phyloP scores from a whole-genome alignment of 345 rosid species.

The Syzygium grande region DNA sequence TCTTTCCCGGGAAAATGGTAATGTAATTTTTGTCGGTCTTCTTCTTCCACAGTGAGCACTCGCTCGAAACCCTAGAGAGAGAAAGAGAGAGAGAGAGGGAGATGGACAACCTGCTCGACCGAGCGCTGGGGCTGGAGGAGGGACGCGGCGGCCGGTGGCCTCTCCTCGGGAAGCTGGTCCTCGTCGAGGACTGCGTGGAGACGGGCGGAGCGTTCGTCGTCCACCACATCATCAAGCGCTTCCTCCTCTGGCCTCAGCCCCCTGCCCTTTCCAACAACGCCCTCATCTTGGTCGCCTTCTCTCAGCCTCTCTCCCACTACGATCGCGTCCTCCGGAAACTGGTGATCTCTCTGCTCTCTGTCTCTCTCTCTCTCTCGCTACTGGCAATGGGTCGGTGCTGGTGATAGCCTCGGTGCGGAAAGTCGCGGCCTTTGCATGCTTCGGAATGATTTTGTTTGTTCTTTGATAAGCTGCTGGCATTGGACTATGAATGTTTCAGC shows the following conservation, averaged over 20 bases:
- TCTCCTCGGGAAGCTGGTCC: slow-evolving; percentile 38
- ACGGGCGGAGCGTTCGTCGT: slow-evolving; percentile 71
- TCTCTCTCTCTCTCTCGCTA: not conserved
- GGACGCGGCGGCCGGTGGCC: slow-evolving; percentile 28
- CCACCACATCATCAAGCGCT: slow-evolving; percentile 75
- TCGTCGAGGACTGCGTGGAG: slow-evolving; percentile 77
- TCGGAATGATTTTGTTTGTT: not conserved
- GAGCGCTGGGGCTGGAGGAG: slow-evolving; percentile 62
- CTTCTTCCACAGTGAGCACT: not conserved
- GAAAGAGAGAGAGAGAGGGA: not conserved
- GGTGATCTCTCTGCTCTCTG: slow-evolving; percentile 16
- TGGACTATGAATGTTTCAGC: not conserved
- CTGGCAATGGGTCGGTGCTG: not conserved
- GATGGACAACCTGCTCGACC: slow-evolving; percentile 46
- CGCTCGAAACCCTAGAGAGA: not conserved
- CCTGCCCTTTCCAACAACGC: slow-evolving; percentile 5
- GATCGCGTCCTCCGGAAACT: slow-evolving; percentile 75
- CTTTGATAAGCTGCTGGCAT: not conserved
- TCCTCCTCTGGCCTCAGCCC: slow-evolving; percentile 46
- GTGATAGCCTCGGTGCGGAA: not conserved
- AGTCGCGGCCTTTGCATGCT: not conserved
- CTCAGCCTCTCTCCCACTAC: slow-evolving; percentile 83
- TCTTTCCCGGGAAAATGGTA: not conserved
- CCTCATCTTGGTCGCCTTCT: slow-evolving; percentile 63
- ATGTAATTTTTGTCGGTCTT: not conserved